These are phyloP conservation scores for Trichoderma guizhouense DNA, from an alignment of 2,329 filamentous ascomycete species.

Conservation along the genomic window DNA sequence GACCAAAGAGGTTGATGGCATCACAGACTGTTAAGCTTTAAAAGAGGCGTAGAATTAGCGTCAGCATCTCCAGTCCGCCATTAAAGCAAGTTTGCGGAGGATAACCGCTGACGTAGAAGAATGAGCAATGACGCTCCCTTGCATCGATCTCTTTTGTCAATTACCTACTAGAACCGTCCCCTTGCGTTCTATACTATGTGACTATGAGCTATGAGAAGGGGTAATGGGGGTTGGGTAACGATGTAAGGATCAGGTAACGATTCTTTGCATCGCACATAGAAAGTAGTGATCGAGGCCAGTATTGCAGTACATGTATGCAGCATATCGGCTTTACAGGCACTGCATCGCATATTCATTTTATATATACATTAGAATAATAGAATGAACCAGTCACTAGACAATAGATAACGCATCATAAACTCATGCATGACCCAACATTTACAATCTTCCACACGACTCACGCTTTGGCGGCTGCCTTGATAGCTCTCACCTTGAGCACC, in stretches of 20 bases:
- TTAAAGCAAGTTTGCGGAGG: background rate
- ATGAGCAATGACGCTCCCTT: background rate
- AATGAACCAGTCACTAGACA: background rate
- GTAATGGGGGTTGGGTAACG: too few relatives aligned
- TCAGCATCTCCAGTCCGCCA: background rate
- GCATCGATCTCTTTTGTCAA: background rate
- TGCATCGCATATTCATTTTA: background rate
- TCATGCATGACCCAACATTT: background rate
- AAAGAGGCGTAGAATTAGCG: background rate
- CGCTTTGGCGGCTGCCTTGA: background rate
- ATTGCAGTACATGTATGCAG: background rate
- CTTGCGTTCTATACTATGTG: background rate
- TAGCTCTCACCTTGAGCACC: constrained; percentile 28
- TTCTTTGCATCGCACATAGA: too few relatives aligned
- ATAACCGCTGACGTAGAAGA: constrained; percentile 1
- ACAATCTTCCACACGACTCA: background rate
- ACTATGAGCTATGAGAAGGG: too few relatives aligned
- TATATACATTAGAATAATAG: background rate
- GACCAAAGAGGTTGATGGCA: background rate
- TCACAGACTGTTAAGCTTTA: background rate
- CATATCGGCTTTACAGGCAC: background rate
- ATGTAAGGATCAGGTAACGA: too few relatives aligned
- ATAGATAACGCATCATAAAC: background rate
- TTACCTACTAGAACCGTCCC: background rate
- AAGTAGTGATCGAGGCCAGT: background rate